phyloP scores from a whole-genome alignment of 2,329 filamentous ascomycete genomes.

The Coniochaeta sp. region DNA sequence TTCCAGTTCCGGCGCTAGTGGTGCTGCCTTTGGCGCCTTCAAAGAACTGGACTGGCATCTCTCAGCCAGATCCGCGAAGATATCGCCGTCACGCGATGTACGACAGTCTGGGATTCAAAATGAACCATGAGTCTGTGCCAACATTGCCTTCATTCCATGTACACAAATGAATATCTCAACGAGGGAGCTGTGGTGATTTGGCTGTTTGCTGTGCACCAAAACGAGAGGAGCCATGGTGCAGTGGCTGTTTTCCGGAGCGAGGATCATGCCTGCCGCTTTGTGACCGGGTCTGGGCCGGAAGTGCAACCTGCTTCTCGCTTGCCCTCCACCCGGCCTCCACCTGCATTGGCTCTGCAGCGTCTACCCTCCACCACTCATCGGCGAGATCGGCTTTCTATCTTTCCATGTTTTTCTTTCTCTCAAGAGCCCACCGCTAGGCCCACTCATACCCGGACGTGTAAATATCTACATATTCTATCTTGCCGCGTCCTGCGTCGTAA shows the following conservation, averaged over 20 bases:
- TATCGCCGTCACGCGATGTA: no score
- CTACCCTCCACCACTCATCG: not conserved
- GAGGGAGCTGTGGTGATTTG: not conserved
- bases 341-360: not conserved
- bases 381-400: not conserved
- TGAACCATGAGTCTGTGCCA: no score
- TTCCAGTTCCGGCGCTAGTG: no score
- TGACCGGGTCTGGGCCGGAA: not conserved
- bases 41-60: no score
- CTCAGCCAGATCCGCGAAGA: no score
- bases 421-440: not conserved
- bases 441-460: not conserved
- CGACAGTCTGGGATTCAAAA: no score
- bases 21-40: no score
- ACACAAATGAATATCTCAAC: not conserved
- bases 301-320: no score
- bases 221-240: not conserved
- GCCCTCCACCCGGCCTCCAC: not conserved
- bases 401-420: not conserved
- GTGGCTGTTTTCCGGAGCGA: not conserved
- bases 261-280: not conserved
- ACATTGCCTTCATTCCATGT: no score
- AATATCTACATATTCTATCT: not conserved
- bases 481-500: not conserved
- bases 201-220: not conserved